A percentile compares a stretch with the other conserved stretches of the same genome.
Evolutionary conservation across 352 stramenopile species (phyloP).

Genomic region (Pythium pectinolyticum): DNA sequence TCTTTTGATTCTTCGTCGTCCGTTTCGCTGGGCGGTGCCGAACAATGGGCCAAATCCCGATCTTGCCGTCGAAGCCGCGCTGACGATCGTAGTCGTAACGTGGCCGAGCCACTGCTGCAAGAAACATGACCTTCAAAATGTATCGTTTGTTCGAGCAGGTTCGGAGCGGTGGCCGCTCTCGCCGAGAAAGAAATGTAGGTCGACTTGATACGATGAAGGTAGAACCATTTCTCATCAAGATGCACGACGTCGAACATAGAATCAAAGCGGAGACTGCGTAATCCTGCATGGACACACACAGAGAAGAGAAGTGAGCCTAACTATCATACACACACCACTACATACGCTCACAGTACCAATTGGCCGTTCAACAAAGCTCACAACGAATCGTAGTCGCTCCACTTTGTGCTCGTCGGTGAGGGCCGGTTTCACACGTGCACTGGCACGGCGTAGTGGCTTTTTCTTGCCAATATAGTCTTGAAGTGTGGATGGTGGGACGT

Average conservation of each 20-base stretch:
- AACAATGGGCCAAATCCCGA: slow-evolving; percentile 20
- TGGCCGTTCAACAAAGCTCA: slow-evolving; percentile 9
- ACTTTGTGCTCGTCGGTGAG: slow-evolving; percentile 8
- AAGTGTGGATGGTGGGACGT: neutral
- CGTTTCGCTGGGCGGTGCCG: neutral
- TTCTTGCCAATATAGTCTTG: slow-evolving; percentile 23
- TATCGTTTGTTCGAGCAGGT: slow-evolving; percentile 24
- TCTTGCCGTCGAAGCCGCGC: slow-evolving; percentile 16
- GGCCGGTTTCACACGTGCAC: neutral
- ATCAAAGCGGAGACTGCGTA: slow-evolving; percentile 12
- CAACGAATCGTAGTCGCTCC: slow-evolving; percentile 3
- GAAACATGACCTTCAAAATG: slow-evolving; percentile 38
- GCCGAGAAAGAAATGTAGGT: slow-evolving; percentile 16
- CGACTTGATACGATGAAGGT: slow-evolving; percentile 16
- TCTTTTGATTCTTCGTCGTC: slow-evolving; percentile 16
- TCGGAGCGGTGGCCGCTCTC: slow-evolving; percentile 13
- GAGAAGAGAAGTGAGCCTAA: neutral
- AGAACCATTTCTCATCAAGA: slow-evolving; percentile 37
- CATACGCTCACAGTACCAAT: no score
- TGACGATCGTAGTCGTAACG: slow-evolving; percentile 9
- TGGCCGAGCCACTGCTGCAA: slow-evolving; percentile 18
- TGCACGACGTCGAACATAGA: slow-evolving; percentile 24
- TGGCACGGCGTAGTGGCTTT: neutral
- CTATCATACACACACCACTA: neutral
- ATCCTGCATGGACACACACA: neutral